Evolutionary conservation across 1,139 yeast genomes (phyloP).

Genomic region (Hemisphaericaspora xylofermentans): DNA sequence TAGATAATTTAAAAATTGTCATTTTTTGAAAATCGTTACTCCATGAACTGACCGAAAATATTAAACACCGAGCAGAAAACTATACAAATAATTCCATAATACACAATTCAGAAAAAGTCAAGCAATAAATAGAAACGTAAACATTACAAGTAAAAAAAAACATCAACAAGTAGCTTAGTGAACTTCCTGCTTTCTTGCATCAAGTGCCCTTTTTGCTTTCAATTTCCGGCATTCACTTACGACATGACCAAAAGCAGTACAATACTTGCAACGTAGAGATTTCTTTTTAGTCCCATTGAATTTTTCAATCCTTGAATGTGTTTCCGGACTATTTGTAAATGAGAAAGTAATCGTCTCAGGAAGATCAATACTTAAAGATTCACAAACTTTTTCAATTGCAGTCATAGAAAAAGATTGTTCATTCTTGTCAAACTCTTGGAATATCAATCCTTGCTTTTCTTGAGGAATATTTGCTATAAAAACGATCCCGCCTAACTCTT

Average conservation of each 20-base stretch:
- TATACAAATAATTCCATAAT: too few species aligned
- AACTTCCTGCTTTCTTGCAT: neutral
- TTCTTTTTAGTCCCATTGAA: neutral
- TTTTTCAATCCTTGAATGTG: neutral
- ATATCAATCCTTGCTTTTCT: neutral
- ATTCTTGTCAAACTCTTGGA: neutral
- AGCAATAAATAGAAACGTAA: too few species aligned
- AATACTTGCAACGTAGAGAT: constrained; percentile 1
- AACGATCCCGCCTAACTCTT: constrained; percentile 4
- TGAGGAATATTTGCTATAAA: constrained; percentile 1
- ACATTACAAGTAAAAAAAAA: too few species aligned
- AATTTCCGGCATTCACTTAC: constrained; percentile 5
- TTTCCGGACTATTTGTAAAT: neutral
- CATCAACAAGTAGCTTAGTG: too few species aligned
- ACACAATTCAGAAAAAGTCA: too few species aligned
- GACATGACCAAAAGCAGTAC: constrained; percentile 3
- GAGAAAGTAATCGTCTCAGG: constrained; percentile 1
- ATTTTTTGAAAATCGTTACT: too few species aligned
- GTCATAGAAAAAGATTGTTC: constrained; percentile 1
- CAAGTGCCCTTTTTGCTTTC: neutral
- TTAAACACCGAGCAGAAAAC: too few species aligned
- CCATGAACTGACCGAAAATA: too few species aligned
- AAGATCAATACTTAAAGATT: neutral
- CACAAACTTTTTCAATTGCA: constrained; percentile 3
- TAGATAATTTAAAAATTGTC: too few species aligned